Evolutionary conservation across 2,329 filamentous ascomycete genomes (phyloP), one percentile per base, ranked within the genome.

Genomic region (Xylaria sp.): DNA sequence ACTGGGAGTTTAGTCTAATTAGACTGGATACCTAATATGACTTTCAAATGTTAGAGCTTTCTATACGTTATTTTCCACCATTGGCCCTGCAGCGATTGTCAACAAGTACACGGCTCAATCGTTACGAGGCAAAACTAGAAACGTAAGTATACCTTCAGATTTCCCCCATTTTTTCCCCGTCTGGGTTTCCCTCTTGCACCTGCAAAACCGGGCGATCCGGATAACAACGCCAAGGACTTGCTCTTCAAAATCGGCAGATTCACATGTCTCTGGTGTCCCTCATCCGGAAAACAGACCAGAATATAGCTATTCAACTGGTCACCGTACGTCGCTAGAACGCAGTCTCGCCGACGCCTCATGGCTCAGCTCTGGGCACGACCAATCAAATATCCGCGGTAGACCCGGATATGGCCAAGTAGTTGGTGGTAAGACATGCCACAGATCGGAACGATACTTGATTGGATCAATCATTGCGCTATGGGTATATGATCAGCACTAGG

Each of bases 401-500:
- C 41, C 39, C 56, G 56, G 56, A 58, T 58, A 31, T 46, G 15
- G 13, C 56, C 56, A 58, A 58, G 41, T 46, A 46, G 23, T 25
- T 31, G 10, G 20, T n/a, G 20, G 41, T 58, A 43, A 58, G 39
- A 28, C 56, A 58, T 31, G 25, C 13, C 56, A 58, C 56, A 31
- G 39, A 31, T 31, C 56, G 23, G 56, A 58, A 31, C 39, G 15
- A 13, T 9, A 15, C 8, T 10, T 58, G 9, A 58, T 43, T 58
- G 56, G 56, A 28, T 28, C 8, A 31, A 31, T 20, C 13, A 6
- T 58, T 31, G 56, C 56, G 23, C 39, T 58, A 58, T 31, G n/a
- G 10, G 56, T 46, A 5, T 12, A 46, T n/a, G n/a, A 58, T 58
- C 56, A 58, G 56, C 56, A 58, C 56, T 58, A 58, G 10, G 25